Evolutionary conservation across 768 basidiomycete genomes (phyloP), one percentile per base, ranked within the genome.

Genomic region (Mrakia blollopis): DNA sequence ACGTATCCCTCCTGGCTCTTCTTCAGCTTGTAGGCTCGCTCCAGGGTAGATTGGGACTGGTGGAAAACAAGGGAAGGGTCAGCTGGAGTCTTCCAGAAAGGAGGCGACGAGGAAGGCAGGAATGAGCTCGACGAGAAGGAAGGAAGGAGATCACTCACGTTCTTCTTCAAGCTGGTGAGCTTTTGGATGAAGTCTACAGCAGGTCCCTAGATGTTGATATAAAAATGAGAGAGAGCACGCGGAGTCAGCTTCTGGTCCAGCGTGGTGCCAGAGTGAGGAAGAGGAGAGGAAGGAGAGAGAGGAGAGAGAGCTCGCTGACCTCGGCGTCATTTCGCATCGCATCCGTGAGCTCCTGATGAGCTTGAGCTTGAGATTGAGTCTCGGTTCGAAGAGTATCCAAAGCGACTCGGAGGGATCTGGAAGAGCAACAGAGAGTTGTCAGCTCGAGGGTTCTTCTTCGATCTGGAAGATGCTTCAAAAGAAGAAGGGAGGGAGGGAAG

Each of bases 21-120:
- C 82, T 97, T 96, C 67, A 87, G 87, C 85, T 94, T 94, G 87
- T 90, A 95, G 80, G 90, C 88, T 84, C 94, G 95, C 85, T 98
- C 96, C 80, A 98, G 90, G 47, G 85, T 86, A 0, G 87, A 82
- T 82, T 96, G 93, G 71, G 83, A 81, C 80, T 85, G 81, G 21
- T 41, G 7, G 21, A 39, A 10, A n/a, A 30, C 57, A 41, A 60
- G 28, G 16, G 21, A 11, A 65, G 44, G 30, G 8, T 41, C 23
- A 50, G n/a, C 62, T 28, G 14, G n/a, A 1, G 7, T n/a, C 30
- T 69, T 62, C 30, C 6, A 28, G 41, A 47, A 5, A 6, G 6
- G 11, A 50, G 18, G 2, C 47, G 47, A 57, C 21, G 25, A 61
- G 21, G 6, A 18, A 30, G 39, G 35, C 61, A 39, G 16, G 7